Conservation (phyloP, 495 filamentous ascomycete species). For the Parathielavia appendiculata region DNA sequence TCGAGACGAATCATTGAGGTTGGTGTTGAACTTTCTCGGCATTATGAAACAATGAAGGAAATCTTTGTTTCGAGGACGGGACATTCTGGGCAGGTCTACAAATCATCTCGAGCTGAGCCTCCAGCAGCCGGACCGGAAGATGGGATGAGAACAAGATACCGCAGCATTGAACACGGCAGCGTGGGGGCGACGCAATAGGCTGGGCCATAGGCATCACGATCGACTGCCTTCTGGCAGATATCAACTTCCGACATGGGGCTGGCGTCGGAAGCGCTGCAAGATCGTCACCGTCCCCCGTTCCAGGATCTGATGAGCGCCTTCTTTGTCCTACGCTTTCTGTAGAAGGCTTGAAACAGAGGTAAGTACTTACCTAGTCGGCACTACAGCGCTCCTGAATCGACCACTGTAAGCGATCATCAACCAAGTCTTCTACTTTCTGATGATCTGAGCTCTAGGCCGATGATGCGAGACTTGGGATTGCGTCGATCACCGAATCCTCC, state of each 20-base stretch:
- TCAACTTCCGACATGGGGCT: constrained; percentile 26
- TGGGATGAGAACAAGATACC: constrained; percentile 2
- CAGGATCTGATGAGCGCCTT: background rate
- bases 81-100: background rate
- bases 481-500: no score
- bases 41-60: background rate
- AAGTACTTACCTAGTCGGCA: no score
- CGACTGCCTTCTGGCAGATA: constrained; percentile 31
- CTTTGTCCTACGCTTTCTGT: no score
- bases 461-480: no score
- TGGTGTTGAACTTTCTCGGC: background rate
- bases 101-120: background rate
- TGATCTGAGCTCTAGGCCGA: no score
- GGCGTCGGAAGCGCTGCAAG: background rate
- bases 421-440: no score
- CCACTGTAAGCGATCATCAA: no score
- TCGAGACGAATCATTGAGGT: background rate
- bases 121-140: background rate
- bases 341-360: no score
- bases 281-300: background rate
- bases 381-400: no score
- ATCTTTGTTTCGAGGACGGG: background rate
- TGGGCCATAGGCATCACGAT: background rate
- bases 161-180: background rate
- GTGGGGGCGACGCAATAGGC: background rate